These are phyloP conservation scores for Bidens hawaiensis DNA, from an alignment of 140 eudicot genomes.

Conservation along the genomic window DNA sequence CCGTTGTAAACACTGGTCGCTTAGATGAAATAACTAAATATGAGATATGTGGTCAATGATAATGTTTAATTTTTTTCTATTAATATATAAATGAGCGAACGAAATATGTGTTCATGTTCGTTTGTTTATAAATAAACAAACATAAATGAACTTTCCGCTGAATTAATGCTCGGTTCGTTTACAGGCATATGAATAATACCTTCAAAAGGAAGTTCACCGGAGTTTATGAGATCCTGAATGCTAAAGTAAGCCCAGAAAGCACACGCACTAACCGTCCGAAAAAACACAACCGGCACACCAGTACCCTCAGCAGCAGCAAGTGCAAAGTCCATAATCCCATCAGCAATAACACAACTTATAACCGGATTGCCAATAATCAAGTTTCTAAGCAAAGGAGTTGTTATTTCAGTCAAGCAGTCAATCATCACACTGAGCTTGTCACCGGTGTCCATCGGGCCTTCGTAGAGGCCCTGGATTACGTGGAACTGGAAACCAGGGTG, in stretches of 20 bases:
- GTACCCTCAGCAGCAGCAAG: conserved; percentile 30
- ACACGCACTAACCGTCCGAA: conserved; percentile 49
- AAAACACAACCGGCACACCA: conserved; percentile 42
- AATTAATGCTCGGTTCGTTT: no score
- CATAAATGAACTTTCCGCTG: no score
- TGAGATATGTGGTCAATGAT: no score
- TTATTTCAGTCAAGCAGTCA: conserved; percentile 14
- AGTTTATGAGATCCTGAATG: conserved; percentile 35
- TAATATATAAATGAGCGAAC: no score
- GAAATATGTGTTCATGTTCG: no score
- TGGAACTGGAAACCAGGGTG: conserved; percentile 43
- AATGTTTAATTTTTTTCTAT: no score
- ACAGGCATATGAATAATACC: no score
- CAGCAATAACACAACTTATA: conserved; percentile 47
- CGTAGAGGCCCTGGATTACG: conserved; percentile 49
- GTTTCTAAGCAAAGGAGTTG: conserved; percentile 26
- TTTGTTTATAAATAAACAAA: no score
- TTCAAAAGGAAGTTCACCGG: conserved; percentile 52
- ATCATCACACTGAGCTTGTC: conserved; percentile 26
- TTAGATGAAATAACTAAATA: no score
- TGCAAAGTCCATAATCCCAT: conserved; percentile 37
- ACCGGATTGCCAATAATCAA: conserved; percentile 38
- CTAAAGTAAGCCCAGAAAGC: conserved; percentile 45
- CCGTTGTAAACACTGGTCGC: no score
- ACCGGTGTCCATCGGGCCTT: conserved; percentile 37